Percentiles rank a stretch among this genome's conserved stretches.
Evolutionary conservation across 2,329 filamentous ascomycete genomes (phyloP).

Genomic region (Pseudogymnoascus sp.): DNA sequence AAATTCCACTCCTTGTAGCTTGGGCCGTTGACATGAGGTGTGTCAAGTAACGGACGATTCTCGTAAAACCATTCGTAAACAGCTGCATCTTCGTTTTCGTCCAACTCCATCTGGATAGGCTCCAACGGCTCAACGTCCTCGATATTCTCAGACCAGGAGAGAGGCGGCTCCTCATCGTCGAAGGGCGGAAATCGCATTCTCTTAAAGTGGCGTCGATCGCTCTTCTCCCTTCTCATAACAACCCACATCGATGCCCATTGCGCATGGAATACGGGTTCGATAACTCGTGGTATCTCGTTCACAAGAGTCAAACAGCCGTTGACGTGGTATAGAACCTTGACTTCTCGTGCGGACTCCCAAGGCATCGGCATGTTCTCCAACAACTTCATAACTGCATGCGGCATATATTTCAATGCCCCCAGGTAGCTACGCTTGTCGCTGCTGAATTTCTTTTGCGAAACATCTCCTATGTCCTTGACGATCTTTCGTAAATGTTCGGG

Average conservation of each 20-base stretch:
- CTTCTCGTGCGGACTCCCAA: slow-evolving; percentile 92
- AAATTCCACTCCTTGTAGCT: slow-evolving; percentile 98
- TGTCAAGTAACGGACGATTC: slow-evolving; percentile 82
- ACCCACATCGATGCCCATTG: slow-evolving; percentile 99
- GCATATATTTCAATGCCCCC: slow-evolving; percentile 98
- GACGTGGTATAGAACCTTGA: slow-evolving; percentile 97
- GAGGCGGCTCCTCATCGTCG: slow-evolving; percentile 93
- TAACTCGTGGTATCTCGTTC: slow-evolving; percentile 93
- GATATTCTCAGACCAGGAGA: slow-evolving; percentile 98
- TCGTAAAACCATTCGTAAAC: slow-evolving; percentile 98
- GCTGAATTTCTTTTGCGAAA: slow-evolving; percentile 98
- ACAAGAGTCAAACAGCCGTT: slow-evolving; percentile 96
- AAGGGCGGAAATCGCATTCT: slow-evolving; percentile 98
- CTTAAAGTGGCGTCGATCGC: slow-evolving; percentile 92
- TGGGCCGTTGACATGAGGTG: slow-evolving; percentile 87
- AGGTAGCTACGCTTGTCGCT: slow-evolving; percentile 98
- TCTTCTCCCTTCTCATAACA: slow-evolving; percentile 96
- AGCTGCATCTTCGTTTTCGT: slow-evolving; percentile 84
- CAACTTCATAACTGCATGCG: slow-evolving; percentile 92
- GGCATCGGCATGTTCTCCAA: slow-evolving; percentile 99
- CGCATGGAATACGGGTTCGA: slow-evolving; percentile 94
- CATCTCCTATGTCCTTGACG: slow-evolving; percentile 96
- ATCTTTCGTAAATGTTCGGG: slow-evolving; percentile 98
- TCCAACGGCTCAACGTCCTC: slow-evolving; percentile 97
- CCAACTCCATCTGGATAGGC: slow-evolving; percentile 96